phyloP scores from a whole-genome alignment of 139 green algal species.

The Chlamydomonas incerta region DNA sequence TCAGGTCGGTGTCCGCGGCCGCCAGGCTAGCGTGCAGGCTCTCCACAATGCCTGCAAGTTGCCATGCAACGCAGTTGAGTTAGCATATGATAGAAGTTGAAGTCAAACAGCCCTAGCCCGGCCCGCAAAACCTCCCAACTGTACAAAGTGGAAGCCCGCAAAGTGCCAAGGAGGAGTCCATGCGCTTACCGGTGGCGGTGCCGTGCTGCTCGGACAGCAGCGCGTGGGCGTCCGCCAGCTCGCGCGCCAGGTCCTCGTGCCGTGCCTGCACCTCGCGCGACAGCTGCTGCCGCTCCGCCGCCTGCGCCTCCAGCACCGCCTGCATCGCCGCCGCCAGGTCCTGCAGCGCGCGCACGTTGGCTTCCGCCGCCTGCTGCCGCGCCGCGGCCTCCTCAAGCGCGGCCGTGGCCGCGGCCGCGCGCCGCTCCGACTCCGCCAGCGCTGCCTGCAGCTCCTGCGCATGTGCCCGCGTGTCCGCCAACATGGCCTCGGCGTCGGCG shows the following conservation, averaged over 20 bases:
- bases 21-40: not conserved
- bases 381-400: not conserved
- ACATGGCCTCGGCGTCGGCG: not conserved
- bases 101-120: too few species aligned
- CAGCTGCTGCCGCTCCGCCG: constrained; percentile 66
- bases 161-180: too few species aligned
- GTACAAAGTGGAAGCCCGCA: too few species aligned
- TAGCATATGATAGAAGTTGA: too few species aligned
- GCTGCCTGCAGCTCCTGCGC: not conserved
- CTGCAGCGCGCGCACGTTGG: not conserved
- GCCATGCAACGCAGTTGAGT: too few species aligned
- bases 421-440: not conserved
- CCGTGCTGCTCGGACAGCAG: not conserved
- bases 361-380: not conserved
- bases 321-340: not conserved
- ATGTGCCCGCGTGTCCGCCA: not conserved
- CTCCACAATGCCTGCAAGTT: not conserved
- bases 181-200: not conserved
- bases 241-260: constrained; percentile 16
- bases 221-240: constrained; percentile 35
- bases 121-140: too few species aligned
- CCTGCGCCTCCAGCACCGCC: constrained; percentile 52
- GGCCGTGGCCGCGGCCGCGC: not conserved
- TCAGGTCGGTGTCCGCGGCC: not conserved
- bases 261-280: constrained; percentile 79